Evolutionary conservation across 1,284 basidiomycete species (phyloP), one percentile per base, ranked within the genome.

Genomic region (Heterobasidion occidentale): DNA sequence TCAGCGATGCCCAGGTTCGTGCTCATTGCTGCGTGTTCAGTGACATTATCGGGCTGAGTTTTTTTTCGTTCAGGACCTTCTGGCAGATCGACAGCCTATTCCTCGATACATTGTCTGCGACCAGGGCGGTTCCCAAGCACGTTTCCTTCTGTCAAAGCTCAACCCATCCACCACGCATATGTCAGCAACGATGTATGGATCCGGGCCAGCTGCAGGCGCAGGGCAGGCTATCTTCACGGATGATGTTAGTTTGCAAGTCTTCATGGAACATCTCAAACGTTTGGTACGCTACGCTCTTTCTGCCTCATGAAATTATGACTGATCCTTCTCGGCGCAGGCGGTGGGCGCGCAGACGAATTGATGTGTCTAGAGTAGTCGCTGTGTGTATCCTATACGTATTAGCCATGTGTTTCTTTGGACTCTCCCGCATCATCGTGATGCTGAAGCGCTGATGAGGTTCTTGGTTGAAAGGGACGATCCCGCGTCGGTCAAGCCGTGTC

Each of bases 91-190:
- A 36, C 94, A 93, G 80, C 96, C 96, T 0, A 95, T 99, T 63
- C 96, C 96, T 1, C 88, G 97, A 49, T 99, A 98, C 74, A 93
- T 99, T 66, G 94, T 98, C 36, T 96, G 93, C 70, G 96, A 99
- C 72, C 94, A 98, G 71, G 94, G 94, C 53, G 97, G 96, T 36
- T 93, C 89, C 72, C 97, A 99, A 71, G 97, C 97, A 4, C 88
- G 97, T 38, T 99, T 99, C 88, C 74, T 99, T 67, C 76, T 99
- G 50, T 92, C 88, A 55, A 99, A 99, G 74, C 78, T 99, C 53
- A 99, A 99, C 72, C 97, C 97, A 2, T 95, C 92, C 56, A 99
- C 96, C 54, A 99, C 96, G 54, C 96, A 99, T 71, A 95, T 97
- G 87, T 88, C 88, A 20, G 84, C 87, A 50, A 85, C 81, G 57